Evolutionary conservation across 1,284 basidiomycete genomes (phyloP).

Genomic region (Tilletia indica): DNA sequence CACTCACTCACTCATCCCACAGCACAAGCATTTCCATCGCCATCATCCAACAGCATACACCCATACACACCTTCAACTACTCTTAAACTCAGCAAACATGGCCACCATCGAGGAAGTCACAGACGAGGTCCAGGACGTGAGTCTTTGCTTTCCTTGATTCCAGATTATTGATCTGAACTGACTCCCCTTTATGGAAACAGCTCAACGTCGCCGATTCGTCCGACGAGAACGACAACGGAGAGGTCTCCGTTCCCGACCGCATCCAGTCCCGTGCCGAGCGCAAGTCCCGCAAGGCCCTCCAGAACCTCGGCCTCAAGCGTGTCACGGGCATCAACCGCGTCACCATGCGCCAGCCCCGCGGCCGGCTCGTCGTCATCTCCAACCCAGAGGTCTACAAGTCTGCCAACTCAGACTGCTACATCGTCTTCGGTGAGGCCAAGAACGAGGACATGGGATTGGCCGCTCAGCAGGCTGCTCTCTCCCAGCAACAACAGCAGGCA

Average conservation of each 20-base stretch:
- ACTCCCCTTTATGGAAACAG: conserved; percentile 20
- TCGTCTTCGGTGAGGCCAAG: conserved; percentile 98
- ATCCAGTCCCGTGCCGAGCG: conserved; percentile 67
- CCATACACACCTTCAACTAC: conserved; percentile 20
- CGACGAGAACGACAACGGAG: conserved; percentile 57
- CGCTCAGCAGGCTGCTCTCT: conserved; percentile 68
- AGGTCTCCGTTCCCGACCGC: conserved; percentile 81
- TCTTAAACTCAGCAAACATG: neutral
- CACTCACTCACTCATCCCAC: neutral
- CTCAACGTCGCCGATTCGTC: conserved; percentile 62
- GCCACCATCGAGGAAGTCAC: conserved; percentile 79
- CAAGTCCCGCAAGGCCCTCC: conserved; percentile 54
- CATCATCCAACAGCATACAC: no score
- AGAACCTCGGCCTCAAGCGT: conserved; percentile 65
- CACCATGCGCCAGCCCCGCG: conserved; percentile 88
- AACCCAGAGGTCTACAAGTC: conserved; percentile 98
- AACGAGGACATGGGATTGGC: conserved; percentile 87
- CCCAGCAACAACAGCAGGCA: conserved; percentile 75
- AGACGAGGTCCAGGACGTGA: conserved; percentile 62
- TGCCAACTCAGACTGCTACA: conserved; percentile 93
- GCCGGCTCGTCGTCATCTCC: conserved; percentile 87
- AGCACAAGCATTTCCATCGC: no score
- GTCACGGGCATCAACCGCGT: conserved; percentile 91
- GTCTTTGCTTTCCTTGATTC: conserved; percentile 23
- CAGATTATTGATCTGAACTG: neutral